These are phyloP conservation scores for Purshia tridentata DNA, from an alignment of 306 rosid genomes.

Conservation along the genomic window DNA sequence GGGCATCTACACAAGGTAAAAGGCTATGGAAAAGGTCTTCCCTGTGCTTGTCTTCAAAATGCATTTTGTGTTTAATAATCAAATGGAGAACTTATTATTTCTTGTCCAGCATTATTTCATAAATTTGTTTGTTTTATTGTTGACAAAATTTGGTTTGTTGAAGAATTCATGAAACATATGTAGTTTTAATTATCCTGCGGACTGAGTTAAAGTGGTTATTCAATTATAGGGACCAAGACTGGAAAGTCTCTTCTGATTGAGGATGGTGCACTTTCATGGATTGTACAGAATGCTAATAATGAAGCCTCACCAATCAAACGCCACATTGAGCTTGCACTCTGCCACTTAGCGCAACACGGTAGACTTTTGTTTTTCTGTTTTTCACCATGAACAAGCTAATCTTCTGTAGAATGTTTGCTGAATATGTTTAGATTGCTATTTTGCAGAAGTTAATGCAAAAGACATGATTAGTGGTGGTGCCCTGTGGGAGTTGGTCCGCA, in stretches of 20 bases:
- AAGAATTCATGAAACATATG: not conserved
- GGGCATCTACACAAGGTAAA: constrained; percentile 91
- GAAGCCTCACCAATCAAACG: constrained; percentile 89
- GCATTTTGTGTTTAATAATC: not conserved
- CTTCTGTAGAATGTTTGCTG: constrained; percentile 15
- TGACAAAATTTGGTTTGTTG: not conserved
- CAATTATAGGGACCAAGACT: constrained; percentile 58
- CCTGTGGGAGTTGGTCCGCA: constrained; percentile 88
- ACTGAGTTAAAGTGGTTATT: not conserved
- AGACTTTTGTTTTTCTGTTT: constrained; percentile 17
- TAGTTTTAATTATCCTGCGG: not conserved
- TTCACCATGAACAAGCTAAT: constrained; percentile 15
- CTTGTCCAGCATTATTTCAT: constrained; percentile 17
- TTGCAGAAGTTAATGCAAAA: constrained; percentile 82
- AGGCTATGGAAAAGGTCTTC: not conserved
- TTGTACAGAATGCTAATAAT: constrained; percentile 88
- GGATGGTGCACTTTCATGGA: constrained; percentile 97
- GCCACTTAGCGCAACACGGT: constrained; percentile 98
- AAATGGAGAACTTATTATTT: not conserved
- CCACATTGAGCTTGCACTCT: constrained; percentile 92
- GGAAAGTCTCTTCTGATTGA: constrained; percentile 88
- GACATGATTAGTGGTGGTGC: constrained; percentile 95
- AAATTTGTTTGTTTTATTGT: constrained; percentile 1
- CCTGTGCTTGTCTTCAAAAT: not conserved
- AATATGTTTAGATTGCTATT: constrained; percentile 24